Evolutionary conservation across 2,329 filamentous ascomycete genomes (phyloP), one percentile per base, ranked within the genome.

Genomic region (Dothideomycetes sp.): DNA sequence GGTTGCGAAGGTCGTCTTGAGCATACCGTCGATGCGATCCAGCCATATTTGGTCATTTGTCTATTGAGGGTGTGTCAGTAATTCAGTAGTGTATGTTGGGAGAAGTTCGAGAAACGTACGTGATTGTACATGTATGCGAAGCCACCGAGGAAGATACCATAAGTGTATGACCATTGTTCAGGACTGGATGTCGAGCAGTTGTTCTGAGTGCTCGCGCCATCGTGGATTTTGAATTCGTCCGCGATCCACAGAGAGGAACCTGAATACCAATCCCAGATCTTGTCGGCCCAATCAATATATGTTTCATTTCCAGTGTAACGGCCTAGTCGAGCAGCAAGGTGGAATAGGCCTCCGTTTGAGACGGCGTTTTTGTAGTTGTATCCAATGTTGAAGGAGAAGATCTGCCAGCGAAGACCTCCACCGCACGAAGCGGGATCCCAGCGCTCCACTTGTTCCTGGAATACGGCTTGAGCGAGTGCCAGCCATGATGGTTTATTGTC

Each of bases 341-440:
- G 70, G 55, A 76, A 75, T 41, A 76, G 67, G 25, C 65, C 71
- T 4, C 72, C 73, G 48, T 76, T 76, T 12, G 69, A 71, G 45
- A 76, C 70, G 17, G 68, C 65, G 48, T 76, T 76, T 49, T 76
- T 76, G 49, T 73, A 76, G 37, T 63, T 60, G 50, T 68, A 76
- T 7, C 84, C 84, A 43, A 47, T 74, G 63, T 87, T 86, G 63
- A 80, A 84, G 9, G 75, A 69, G 63, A 80, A 88, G 46, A 93
- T 82, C 64, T 93, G 85, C 86, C 86, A 94, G 47, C 81, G 76
- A 48, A 94, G 62, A 9, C 86, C 86, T 36, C 86, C 86, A 35
- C 64, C 68, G 59, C 86, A 94, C 1, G 68, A 68, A 0, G 61
- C 51, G 2, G 62, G 63, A 49, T 91, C 79, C 81, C 84, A 89